Conservation (phyloP, 768 basidiomycete genomes). For the Hirschioporus abietinus region DNA sequence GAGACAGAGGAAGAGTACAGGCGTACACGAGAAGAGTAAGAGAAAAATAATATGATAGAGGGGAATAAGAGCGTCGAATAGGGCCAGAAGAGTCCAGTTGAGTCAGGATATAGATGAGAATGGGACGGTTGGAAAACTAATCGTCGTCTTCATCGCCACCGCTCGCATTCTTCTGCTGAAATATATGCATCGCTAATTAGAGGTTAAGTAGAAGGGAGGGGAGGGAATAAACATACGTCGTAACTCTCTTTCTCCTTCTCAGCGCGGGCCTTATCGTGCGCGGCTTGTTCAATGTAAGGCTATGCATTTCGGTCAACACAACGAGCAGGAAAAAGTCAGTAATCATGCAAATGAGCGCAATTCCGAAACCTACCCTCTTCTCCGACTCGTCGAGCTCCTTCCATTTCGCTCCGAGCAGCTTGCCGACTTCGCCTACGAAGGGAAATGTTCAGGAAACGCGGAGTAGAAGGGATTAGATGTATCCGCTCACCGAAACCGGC, state of each 20-base stretch:
- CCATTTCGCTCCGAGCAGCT: slow-evolving; percentile 94
- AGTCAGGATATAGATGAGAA: background rate
- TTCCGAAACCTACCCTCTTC: slow-evolving; percentile 65
- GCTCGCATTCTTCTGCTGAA: background rate
- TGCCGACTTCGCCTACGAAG: slow-evolving; percentile 79
- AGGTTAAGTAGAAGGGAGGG: background rate
- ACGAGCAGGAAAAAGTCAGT: slow-evolving; percentile 2
- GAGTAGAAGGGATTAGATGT: background rate
- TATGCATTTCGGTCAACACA: slow-evolving; percentile 26
- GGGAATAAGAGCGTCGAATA: background rate
- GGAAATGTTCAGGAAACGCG: slow-evolving; percentile 15
- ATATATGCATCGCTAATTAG: slow-evolving; percentile 7
- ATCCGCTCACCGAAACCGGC: slow-evolving; percentile 70
- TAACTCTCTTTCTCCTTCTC: slow-evolving; percentile 67
- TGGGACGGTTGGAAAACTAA: background rate
- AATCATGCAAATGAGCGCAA: background rate
- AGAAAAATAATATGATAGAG: background rate
- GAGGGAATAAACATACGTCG: slow-evolving; percentile 34
- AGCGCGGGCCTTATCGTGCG: slow-evolving; percentile 80
- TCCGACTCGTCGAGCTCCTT: slow-evolving; percentile 89
- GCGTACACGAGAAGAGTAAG: background rate
- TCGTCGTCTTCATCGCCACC: slow-evolving; percentile 6
- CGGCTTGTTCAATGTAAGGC: slow-evolving; percentile 88
- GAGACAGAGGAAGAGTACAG: slow-evolving; percentile 1
- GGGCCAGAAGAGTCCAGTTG: background rate